A percentile compares a stretch with the other conserved stretches of the same genome.
These are phyloP conservation scores for Starmera caribaea DNA, from an alignment of 805 yeast species.

Conservation along the genomic window DNA sequence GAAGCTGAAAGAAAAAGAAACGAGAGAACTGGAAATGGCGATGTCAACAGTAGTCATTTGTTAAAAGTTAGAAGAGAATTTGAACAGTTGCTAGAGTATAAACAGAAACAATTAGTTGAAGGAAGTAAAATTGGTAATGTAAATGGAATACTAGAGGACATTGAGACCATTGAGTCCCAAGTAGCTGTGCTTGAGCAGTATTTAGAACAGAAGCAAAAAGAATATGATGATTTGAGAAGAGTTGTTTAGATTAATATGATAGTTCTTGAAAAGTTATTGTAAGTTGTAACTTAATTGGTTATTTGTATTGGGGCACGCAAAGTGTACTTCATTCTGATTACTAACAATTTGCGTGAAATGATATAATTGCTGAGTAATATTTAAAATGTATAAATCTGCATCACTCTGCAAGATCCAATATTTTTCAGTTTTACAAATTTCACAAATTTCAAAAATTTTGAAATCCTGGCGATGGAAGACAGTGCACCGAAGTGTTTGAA, in stretches of 20 bases:
- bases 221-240: conserved; percentile 39
- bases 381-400: too few species aligned
- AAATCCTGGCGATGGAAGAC: too few species aligned
- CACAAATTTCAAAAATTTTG: too few species aligned
- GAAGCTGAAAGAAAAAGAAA: conserved; percentile 30
- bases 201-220: conserved; percentile 48
- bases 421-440: too few species aligned
- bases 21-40: conserved; percentile 18
- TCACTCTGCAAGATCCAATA: too few species aligned
- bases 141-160: conserved; percentile 47
- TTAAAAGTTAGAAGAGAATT: conserved; percentile 49
- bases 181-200: conserved; percentile 65
- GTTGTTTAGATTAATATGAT: conserved; percentile 23
- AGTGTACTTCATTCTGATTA: too few species aligned
- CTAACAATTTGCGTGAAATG: too few species aligned
- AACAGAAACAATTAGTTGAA: conserved; percentile 46
- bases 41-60: conserved; percentile 15
- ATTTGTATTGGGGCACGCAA: too few species aligned
- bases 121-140: conserved; percentile 26
- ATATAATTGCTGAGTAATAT: too few species aligned
- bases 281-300: too few species aligned
- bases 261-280: too few species aligned
- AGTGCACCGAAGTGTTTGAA: too few species aligned
- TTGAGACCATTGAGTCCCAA: conserved; percentile 68
- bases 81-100: conserved; percentile 74